Evolutionary conservation across 495 filamentous ascomycete genomes (phyloP).

Genomic region (Hypoxylon subgilvum): DNA sequence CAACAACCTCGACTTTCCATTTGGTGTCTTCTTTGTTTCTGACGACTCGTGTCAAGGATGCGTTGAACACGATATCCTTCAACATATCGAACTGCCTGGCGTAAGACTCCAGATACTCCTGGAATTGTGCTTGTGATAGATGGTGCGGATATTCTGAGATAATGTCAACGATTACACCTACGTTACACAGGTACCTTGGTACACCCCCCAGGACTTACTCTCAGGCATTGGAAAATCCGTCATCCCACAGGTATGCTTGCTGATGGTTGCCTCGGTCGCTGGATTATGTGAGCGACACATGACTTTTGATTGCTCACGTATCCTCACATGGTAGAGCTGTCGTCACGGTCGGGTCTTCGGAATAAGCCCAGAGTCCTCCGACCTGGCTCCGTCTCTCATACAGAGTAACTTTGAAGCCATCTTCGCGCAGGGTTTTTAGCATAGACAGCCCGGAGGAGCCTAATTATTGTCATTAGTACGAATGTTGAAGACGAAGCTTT

Average conservation of each 20-base stretch:
- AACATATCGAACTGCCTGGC: conserved; percentile 38
- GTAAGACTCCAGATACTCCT: conserved; percentile 44
- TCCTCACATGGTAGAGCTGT: conserved; percentile 38
- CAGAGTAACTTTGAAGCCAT: conserved; percentile 46
- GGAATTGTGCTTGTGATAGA: conserved; percentile 34
- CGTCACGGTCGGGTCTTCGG: conserved; percentile 40
- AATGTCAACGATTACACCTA: conserved; percentile 2
- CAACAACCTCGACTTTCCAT: conserved; percentile 36
- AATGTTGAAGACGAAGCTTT: background rate
- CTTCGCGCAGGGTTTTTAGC: conserved; percentile 47
- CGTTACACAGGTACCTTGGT: no score
- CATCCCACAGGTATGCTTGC: conserved; percentile 46
- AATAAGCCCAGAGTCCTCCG: conserved; percentile 49
- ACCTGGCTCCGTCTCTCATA: conserved; percentile 45
- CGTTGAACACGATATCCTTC: conserved; percentile 39
- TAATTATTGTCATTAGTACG: conserved; percentile 21
- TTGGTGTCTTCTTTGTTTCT: conserved; percentile 26
- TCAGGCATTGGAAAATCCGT: conserved; percentile 48
- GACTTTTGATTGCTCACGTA: background rate
- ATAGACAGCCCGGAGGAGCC: conserved; percentile 44
- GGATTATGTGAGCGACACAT: conserved; percentile 8
- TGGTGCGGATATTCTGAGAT: conserved; percentile 36
- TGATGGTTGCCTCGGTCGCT: conserved; percentile 42
- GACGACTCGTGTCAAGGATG: conserved; percentile 19
- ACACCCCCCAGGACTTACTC: conserved; percentile 28